Base-by-base conservation (phyloP, 495 filamentous ascomycete species). In the Lineolata rhizophorae region DNA sequence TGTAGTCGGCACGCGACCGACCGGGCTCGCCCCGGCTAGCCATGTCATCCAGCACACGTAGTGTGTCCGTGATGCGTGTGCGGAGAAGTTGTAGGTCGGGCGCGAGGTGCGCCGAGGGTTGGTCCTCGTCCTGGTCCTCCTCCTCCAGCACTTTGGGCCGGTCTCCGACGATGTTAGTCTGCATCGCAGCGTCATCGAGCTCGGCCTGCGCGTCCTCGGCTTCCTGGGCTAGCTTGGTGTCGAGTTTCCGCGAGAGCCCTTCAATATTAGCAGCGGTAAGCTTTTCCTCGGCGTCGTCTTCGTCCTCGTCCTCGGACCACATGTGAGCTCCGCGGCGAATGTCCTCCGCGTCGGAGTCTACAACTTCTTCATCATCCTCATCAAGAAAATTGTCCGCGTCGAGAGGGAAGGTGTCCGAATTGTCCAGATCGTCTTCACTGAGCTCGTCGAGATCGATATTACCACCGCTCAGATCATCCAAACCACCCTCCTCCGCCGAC, bases 181-280 rank as follows among this genome's bases (percentile, higher is more conserved):
- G 83, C 49, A 97, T 50, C 5, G 78, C 79, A n/a, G 68, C 66
- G 34, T 94, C 79, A 51, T 85, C 70, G 45, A 95, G 54, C 43
- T 84, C 75, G 0, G 65, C 74, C 36, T 77, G 67, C 34, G 80
- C 80, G 33, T 81, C 77, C 5, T 70, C 77, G 15, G 70, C 79
- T 30, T 80, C 72, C 33, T 68, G 54, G 26, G 71, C 66, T 35
- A 62, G 60, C 40, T 77, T 58, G 38, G 65, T 53, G 44, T 95
- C 83, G 36, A 95, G 48, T 39, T 78, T 80, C 35, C 65, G 62
- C 22, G 87, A 82, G 29, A 97, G 57, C 24, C 87, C 87, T 42
- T 71, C 85, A 35, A 97, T 97, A 44, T 97, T 97, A 28, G 87
- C 90, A 0, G 87, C 90, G 2, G 82, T 97, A 34, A 97, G 60